A percentile compares a stretch with the other conserved stretches of the same genome.
Conservation (phyloP, 1,139 yeast species). For the Scheffersomyces illinoinensis region DNA sequence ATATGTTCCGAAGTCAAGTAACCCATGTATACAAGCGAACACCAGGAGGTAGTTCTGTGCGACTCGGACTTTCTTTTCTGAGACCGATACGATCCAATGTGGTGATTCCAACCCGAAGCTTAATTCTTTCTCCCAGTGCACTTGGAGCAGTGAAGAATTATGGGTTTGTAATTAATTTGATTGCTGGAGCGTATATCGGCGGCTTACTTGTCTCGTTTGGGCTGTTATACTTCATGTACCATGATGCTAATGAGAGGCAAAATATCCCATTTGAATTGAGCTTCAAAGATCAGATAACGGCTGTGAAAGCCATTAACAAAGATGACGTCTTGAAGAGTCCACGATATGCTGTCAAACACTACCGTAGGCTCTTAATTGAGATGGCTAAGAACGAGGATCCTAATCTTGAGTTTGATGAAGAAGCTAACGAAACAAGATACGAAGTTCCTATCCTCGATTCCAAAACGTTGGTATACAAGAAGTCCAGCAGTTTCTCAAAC, state of each 20-base stretch:
- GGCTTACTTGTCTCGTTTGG: constrained; percentile 41
- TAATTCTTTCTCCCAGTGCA: constrained; percentile 14
- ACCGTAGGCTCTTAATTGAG: constrained; percentile 39
- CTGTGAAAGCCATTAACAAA: constrained; percentile 47
- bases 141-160: constrained; percentile 28
- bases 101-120: constrained; percentile 1
- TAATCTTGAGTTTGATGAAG: constrained; percentile 25
- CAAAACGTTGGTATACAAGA: constrained; percentile 29
- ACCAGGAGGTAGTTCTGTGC: background rate
- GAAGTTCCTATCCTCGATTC: constrained; percentile 37
- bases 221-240: constrained; percentile 40
- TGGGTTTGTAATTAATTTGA: constrained; percentile 35
- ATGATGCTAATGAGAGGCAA: constrained; percentile 43
- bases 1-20: background rate
- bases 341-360: constrained; percentile 46
- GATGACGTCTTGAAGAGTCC: constrained; percentile 48
- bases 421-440: constrained; percentile 22
- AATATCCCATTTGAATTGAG: constrained; percentile 42
- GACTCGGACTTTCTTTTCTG: background rate
- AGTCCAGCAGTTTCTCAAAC: constrained; percentile 38
- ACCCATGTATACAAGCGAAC: background rate
- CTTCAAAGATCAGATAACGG: constrained; percentile 33
- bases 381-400: constrained; percentile 34
- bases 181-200: constrained; percentile 48
- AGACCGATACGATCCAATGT: background rate